Evolutionary conservation across 108 stramenopile species (phyloP).

Genomic region (Fragilariopsis cylindrus): DNA sequence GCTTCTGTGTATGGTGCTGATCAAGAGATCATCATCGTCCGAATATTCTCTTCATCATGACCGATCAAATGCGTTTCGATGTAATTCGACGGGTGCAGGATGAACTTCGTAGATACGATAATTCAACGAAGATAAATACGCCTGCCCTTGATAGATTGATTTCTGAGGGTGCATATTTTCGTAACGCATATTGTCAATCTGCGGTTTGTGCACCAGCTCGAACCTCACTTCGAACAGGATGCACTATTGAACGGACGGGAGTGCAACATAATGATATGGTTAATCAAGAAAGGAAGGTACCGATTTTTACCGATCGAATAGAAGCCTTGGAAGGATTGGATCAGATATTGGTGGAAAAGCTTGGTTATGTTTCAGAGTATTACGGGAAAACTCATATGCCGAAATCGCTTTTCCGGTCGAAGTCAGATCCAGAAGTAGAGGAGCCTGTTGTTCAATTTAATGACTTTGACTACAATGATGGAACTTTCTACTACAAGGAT

Average conservation of each 20-base stretch:
- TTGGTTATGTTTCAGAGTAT: conserved; percentile 29
- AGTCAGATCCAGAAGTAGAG: not conserved
- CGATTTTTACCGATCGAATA: conserved; percentile 1
- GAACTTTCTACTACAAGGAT: not conserved
- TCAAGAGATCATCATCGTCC: not conserved
- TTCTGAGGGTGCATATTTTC: conserved; percentile 29
- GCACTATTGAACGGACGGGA: conserved; percentile 38
- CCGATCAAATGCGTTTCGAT: conserved; percentile 38
- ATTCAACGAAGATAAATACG: conserved; percentile 20
- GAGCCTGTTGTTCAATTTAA: conserved; percentile 4
- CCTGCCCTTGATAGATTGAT: conserved; percentile 30
- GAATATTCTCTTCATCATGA: conserved; percentile 28
- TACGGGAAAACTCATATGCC: conserved; percentile 39
- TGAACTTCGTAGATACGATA: conserved; percentile 10
- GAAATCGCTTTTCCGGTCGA: not conserved
- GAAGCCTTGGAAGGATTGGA: conserved; percentile 17
- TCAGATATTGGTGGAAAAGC: conserved; percentile 23
- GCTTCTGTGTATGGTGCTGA: too few species aligned
- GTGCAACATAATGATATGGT: conserved; percentile 23
- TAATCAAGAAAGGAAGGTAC: not conserved
- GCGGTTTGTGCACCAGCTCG: conserved; percentile 29
- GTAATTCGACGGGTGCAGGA: conserved; percentile 24
- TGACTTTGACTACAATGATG: conserved; percentile 12
- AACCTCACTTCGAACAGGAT: conserved; percentile 29
- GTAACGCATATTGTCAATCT: conserved; percentile 33